Conservation (phyloP, 768 basidiomycete genomes). For the Ramaria sp. region DNA sequence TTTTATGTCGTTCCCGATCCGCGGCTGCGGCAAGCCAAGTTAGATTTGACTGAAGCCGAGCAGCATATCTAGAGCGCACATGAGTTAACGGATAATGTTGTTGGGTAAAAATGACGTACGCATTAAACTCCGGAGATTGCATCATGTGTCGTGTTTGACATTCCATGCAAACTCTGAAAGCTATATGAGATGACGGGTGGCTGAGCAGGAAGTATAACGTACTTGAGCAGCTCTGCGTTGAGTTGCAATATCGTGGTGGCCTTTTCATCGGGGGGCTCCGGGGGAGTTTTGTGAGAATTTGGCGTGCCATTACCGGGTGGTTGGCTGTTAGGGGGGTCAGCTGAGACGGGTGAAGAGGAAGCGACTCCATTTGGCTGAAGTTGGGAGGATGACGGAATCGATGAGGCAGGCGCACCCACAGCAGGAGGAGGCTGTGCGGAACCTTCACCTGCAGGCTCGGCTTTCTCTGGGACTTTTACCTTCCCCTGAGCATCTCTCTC, state of each 20-base stretch:
- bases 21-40: constrained; percentile 61
- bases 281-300: constrained; percentile 15
- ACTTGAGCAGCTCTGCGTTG: constrained; percentile 65
- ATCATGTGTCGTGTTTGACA: constrained; percentile 38
- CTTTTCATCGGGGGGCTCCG: constrained; percentile 30
- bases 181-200: constrained; percentile 5
- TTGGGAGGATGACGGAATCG: constrained; percentile 17
- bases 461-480: background rate
- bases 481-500: constrained; percentile 14
- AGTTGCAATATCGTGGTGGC: constrained; percentile 53
- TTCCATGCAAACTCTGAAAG: constrained; percentile 45
- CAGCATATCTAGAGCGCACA: constrained; percentile 32
- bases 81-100: constrained; percentile 20
- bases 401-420: background rate
- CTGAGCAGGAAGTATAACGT: constrained; percentile 13
- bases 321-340: background rate
- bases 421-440: background rate
- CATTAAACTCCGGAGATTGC: constrained; percentile 40
- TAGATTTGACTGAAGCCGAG: constrained; percentile 59
- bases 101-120: constrained; percentile 33
- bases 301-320: background rate
- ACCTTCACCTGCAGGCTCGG: background rate
- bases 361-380: background rate
- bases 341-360: background rate
- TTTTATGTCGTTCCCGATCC: constrained; percentile 36